Evolutionary conservation across 495 filamentous ascomycete species (phyloP).

Genomic region (Tuber melanosporum): DNA sequence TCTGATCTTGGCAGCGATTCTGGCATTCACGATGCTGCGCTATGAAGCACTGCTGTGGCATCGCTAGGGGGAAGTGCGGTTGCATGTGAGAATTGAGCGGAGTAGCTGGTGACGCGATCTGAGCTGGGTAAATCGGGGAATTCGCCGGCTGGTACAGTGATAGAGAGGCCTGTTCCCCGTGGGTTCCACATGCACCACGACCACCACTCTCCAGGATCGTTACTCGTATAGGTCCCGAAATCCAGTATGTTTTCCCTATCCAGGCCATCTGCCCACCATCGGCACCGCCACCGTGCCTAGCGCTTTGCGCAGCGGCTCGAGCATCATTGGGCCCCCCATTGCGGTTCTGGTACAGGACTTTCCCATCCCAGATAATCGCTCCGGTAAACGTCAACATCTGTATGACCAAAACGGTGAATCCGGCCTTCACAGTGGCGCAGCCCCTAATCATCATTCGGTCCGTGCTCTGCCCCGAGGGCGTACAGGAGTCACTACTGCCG

Average conservation of each 20-base stretch:
- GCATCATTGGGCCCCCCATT: neutral
- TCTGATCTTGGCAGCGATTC: too few relatives aligned
- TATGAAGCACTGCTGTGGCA: neutral
- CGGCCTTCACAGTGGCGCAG: neutral
- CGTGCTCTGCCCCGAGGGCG: too few relatives aligned
- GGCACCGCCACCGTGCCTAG: neutral
- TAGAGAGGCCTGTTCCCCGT: neutral
- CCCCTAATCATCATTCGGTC: neutral
- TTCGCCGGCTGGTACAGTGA: neutral
- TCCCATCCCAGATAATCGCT: neutral
- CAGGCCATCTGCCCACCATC: neutral
- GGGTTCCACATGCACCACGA: neutral
- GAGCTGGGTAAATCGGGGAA: neutral
- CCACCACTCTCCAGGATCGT: neutral
- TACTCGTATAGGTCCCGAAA: neutral
- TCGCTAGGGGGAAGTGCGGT: too few relatives aligned
- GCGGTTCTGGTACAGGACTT: neutral
- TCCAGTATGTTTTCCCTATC: neutral
- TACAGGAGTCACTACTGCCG: neutral
- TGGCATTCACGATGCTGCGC: too few relatives aligned
- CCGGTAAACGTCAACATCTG: neutral
- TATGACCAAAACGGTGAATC: neutral
- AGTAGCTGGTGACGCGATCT: neutral
- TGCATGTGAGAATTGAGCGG: neutral
- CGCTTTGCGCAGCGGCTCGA: neutral